Evolutionary conservation across 2,329 filamentous ascomycete species (phyloP), one percentile per base, ranked within the genome.

Genomic region (Fusarium pseudonygamai): DNA sequence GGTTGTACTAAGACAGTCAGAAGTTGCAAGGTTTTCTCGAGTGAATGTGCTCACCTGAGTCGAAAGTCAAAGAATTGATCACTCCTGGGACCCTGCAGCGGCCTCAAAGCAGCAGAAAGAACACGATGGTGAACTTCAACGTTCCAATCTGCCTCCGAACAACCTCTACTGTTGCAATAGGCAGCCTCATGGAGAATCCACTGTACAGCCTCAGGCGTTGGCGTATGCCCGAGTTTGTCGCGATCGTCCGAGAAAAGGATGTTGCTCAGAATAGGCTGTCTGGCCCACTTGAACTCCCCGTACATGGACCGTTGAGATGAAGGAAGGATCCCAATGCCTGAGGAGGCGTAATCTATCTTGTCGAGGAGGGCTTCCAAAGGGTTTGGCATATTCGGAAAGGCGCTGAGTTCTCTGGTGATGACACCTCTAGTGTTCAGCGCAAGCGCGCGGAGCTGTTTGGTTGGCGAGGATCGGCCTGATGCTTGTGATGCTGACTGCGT

Each of bases 221-320:
- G 69, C 3, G 67, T 67, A 11, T 39, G 24, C 2, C 69, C 69
- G 16, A 67, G 45, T 7, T 53, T 13, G 36, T 61, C 6, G 2
- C 67, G 67, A 5, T 57, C 18, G 24, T 67, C 59, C 0, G 69
- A 72, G 3, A 62, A 57, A 15, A 70, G 43, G 12, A 71, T 24
- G 1, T 65, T 71, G 22, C 58, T 34, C 3, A 40, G 42, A 39
- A 64, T 26, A 4, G 28, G 47, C 3, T 46, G 40, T 6, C 28
- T 43, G 7, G 67, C 12, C 69, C 62, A 71, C 46, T 71, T 71
- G 8, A 66, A 71, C 3, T 72, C 55, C 6, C 40, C 47, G 12
- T 72, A 72, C 0, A 36, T 37, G 4, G 66, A 39, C 34, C 46
- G 46, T n/a, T 64, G 42, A 30, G 60, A 60, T 2, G 53, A 18